A percentile compares a stretch with the other conserved stretches of the same genome.
Conservation (phyloP, 495 filamentous ascomycete species). For the Aspergillus avenaceus region DNA sequence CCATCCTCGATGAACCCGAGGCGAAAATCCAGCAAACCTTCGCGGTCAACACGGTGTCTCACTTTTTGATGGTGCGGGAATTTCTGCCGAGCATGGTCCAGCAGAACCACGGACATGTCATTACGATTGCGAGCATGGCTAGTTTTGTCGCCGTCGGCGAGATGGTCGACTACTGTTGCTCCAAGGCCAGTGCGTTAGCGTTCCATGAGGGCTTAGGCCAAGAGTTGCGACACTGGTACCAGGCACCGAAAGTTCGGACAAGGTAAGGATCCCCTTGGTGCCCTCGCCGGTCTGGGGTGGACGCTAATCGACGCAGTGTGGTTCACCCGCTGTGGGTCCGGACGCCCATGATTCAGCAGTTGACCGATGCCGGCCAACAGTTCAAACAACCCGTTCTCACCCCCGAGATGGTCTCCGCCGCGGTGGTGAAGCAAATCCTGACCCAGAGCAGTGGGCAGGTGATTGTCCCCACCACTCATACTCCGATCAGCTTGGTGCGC, state of each 20-base stretch:
- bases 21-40: conserved; percentile 46
- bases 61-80: conserved; percentile 54
- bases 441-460: conserved; percentile 40
- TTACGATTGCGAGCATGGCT: conserved; percentile 53
- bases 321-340: conserved; percentile 45
- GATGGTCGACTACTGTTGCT: conserved; percentile 51
- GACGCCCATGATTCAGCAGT: conserved; percentile 40
- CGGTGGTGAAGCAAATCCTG: conserved; percentile 40
- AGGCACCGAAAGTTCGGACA: conserved; percentile 40
- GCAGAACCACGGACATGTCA: conserved; percentile 57
- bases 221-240: conserved; percentile 40
- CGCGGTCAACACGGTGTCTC: conserved; percentile 56
- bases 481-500: conserved; percentile 25
- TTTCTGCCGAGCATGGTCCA: conserved; percentile 60
- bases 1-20: conserved; percentile 46
- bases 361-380: conserved; percentile 32
- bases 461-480: conserved; percentile 25
- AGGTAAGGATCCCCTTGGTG: conserved; percentile 22
- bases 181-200: conserved; percentile 53
- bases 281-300: not conserved
- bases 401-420: conserved; percentile 31
- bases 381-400: conserved; percentile 38
- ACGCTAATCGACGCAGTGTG: conserved; percentile 20
- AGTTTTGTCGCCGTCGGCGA: conserved; percentile 47
- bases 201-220: conserved; percentile 50